Percentiles rank a stretch among this genome's conserved stretches.
These are phyloP conservation scores for Hemerocallis citrina DNA, from an alignment of 106 monocot genomes.

Conservation along the genomic window DNA sequence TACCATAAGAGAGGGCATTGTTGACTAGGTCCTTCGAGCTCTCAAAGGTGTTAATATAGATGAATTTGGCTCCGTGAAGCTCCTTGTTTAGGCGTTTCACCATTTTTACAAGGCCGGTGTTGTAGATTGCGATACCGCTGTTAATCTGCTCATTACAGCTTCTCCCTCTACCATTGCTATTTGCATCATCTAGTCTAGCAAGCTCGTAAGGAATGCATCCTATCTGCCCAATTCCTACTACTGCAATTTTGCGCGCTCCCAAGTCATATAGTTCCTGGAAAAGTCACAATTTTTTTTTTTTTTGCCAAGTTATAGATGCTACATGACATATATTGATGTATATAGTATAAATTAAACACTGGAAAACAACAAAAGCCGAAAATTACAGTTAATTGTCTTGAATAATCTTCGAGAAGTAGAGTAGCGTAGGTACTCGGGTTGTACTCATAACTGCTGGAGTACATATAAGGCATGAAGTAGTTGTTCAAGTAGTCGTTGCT, in stretches of 20 bases:
- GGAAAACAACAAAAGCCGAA: too few species aligned
- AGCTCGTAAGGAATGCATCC: conserved; percentile 92
- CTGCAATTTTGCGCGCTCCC: conserved; percentile 62
- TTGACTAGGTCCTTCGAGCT: conserved; percentile 46
- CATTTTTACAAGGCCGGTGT: conserved; percentile 36
- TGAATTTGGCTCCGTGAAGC: conserved; percentile 39
- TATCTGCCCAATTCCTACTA: conserved; percentile 59
- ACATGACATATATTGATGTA: too few species aligned
- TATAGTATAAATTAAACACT: background rate
- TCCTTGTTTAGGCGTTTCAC: conserved; percentile 40
- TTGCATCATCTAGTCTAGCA: conserved; percentile 26
- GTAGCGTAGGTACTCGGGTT: conserved; percentile 33
- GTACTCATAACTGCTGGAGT: conserved; percentile 25
- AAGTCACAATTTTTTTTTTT: background rate
- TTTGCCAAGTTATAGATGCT: too few species aligned
- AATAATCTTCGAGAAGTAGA: conserved; percentile 50
- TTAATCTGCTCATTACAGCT: conserved; percentile 66
- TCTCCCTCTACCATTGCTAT: background rate
- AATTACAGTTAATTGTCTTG: conserved; percentile 37
- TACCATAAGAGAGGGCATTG: conserved; percentile 56
- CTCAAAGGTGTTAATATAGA: conserved; percentile 54
- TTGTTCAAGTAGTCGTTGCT: conserved; percentile 74
- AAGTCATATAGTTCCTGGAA: conserved; percentile 54
- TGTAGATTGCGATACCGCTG: conserved; percentile 53
- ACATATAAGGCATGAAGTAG: conserved; percentile 59